These are phyloP conservation scores for Plasmodium knowlesi DNA, from an alignment of 169 alveolate genomes.

Conservation along the genomic window DNA sequence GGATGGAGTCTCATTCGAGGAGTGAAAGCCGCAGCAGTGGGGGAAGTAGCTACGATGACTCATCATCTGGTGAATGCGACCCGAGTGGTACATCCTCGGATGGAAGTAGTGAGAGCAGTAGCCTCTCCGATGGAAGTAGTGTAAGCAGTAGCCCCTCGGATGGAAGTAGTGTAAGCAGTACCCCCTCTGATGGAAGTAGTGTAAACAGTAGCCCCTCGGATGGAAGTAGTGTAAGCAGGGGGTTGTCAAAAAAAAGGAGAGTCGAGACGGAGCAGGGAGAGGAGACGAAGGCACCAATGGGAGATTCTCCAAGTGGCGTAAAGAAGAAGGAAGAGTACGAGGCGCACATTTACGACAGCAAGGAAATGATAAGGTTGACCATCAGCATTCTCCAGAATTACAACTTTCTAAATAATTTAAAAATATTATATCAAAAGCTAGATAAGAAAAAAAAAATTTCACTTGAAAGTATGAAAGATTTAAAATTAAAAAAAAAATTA, in stretches of 20 bases:
- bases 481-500: conserved; percentile 81
- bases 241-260: background rate
- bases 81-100: background rate
- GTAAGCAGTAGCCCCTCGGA: background rate
- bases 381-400: conserved; percentile 62
- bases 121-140: too few relatives aligned
- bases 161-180: conserved; percentile 9
- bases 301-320: background rate
- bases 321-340: conserved; percentile 15
- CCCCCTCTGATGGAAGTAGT: too few relatives aligned
- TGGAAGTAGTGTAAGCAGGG: background rate
- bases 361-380: conserved; percentile 74
- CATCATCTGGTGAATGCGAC: background rate
- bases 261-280: background rate
- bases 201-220: conserved; percentile 7
- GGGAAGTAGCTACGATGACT: background rate
- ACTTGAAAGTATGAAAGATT: conserved; percentile 74
- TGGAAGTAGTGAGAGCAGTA: background rate
- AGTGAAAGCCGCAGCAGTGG: background rate
- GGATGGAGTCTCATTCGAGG: background rate
- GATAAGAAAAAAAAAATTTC: conserved; percentile 76
- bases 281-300: background rate
- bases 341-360: conserved; percentile 70
- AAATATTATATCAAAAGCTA: conserved; percentile 61
- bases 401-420: conserved; percentile 71